Conservation (phyloP, 2,329 filamentous ascomycete genomes). For the Pseudogymnoascus sp. region DNA sequence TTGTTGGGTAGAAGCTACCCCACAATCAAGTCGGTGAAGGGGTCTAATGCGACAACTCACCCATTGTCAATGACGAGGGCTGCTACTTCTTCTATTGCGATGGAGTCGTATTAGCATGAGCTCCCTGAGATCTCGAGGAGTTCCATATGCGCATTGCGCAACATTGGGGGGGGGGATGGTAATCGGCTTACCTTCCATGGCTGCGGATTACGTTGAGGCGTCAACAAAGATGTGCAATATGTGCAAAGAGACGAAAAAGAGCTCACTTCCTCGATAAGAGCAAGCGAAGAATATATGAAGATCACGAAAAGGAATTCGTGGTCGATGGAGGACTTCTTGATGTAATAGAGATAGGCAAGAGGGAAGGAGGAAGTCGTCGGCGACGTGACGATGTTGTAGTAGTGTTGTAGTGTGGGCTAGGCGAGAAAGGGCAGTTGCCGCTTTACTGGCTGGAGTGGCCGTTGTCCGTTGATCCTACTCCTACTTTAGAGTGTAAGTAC, state of each 20-base stretch:
- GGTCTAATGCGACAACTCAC: conserved; percentile 58
- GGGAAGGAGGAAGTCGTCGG: conserved; percentile 16
- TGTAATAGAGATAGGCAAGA: conserved; percentile 13
- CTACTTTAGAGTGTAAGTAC: background rate
- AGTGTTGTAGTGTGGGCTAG: conserved; percentile 13
- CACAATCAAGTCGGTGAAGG: conserved; percentile 17
- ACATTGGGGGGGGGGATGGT: conserved; percentile 13
- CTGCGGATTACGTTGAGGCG: conserved; percentile 29
- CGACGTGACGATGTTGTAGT: conserved; percentile 13
- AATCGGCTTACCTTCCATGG: conserved; percentile 34
- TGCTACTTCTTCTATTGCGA: conserved; percentile 89
- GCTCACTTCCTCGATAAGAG: conserved; percentile 23
- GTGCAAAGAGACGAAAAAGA: conserved; percentile 25
- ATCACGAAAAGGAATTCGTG: conserved; percentile 26
- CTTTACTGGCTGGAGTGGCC: conserved; percentile 9
- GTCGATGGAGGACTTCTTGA: conserved; percentile 19
- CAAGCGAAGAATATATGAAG: conserved; percentile 21
- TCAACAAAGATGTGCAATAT: conserved; percentile 21
- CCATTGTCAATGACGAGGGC: conserved; percentile 99
- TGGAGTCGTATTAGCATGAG: conserved; percentile 22
- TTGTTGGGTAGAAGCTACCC: conserved; percentile 18
- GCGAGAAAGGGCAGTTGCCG: conserved; percentile 12
- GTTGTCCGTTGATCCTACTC: conserved; percentile 1
- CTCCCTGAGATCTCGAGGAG: conserved; percentile 13
- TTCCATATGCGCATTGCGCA: conserved; percentile 14